Conservation (phyloP, 768 basidiomycete species). For the Galerina sulciceps region DNA sequence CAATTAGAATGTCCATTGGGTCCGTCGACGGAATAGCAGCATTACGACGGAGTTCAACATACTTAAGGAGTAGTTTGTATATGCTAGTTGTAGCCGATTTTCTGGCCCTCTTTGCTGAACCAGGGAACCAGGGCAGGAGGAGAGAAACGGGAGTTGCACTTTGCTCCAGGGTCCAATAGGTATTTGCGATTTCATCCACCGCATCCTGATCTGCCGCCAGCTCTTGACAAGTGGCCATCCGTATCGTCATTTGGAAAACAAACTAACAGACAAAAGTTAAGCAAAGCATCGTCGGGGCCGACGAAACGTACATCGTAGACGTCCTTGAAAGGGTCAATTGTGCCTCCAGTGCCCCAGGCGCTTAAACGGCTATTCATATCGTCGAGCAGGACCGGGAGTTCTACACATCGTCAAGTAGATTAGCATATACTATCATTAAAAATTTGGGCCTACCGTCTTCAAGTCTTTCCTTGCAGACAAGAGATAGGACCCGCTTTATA, state of each 20-base stretch:
- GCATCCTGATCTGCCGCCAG: slow-evolving; percentile 26
- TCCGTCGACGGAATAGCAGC: slow-evolving; percentile 25
- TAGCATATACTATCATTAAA: not conserved
- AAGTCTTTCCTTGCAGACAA: slow-evolving; percentile 20
- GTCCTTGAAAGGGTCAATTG: slow-evolving; percentile 32
- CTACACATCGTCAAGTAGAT: not conserved
- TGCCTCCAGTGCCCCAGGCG: slow-evolving; percentile 29
- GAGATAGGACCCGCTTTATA: slow-evolving; percentile 17
- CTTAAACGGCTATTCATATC: slow-evolving; percentile 24
- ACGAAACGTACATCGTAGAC: slow-evolving; percentile 29
- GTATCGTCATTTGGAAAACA: slow-evolving; percentile 37
- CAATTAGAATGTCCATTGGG: slow-evolving; percentile 36
- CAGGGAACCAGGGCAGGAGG: slow-evolving; percentile 37
- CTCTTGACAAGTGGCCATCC: slow-evolving; percentile 34
- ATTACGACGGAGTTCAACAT: slow-evolving; percentile 27
- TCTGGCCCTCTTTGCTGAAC: slow-evolving; percentile 28
- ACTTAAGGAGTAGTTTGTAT: slow-evolving; percentile 22
- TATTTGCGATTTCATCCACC: slow-evolving; percentile 21
- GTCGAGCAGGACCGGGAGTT: slow-evolving; percentile 17
- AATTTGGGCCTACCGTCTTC: slow-evolving; percentile 12
- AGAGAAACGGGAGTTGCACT: slow-evolving; percentile 30
- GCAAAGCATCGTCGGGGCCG: not conserved
- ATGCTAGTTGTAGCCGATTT: slow-evolving; percentile 29
- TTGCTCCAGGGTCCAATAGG: slow-evolving; percentile 33
- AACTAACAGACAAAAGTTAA: slow-evolving; percentile 18